phyloP scores from a whole-genome alignment of 805 yeast species.

The Priceomyces fermenticarens region DNA sequence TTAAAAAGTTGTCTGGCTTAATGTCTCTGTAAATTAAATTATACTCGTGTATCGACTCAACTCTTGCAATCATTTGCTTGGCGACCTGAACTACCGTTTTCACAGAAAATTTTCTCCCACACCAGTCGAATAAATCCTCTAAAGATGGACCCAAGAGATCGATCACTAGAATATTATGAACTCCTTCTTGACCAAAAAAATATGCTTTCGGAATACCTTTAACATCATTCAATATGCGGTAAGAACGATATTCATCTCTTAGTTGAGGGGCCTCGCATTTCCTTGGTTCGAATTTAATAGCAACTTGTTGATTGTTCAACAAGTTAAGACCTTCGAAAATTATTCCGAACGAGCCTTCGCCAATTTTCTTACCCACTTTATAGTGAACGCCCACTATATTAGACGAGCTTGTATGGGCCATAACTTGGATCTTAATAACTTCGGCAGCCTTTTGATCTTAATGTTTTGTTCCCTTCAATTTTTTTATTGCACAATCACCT shows the following conservation, averaged over 20 bases:
- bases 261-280: constrained; percentile 97
- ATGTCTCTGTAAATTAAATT: constrained; percentile 94
- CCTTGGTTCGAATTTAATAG: constrained; percentile 95
- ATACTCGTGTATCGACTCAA: constrained; percentile 83
- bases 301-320: constrained; percentile 89
- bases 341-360: constrained; percentile 98
- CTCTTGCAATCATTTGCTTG: constrained; percentile 87
- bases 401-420: constrained; percentile 43
- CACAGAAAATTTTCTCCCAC: constrained; percentile 83
- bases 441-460: too few relatives aligned
- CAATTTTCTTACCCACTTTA: constrained; percentile 94
- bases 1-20: constrained; percentile 94
- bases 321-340: constrained; percentile 93
- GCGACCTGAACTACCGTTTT: constrained; percentile 94
- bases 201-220: constrained; percentile 94
- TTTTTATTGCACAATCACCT: too few relatives aligned
- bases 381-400: constrained; percentile 92
- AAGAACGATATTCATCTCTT: constrained; percentile 95
- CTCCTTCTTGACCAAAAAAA: constrained; percentile 97
- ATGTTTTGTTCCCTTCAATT: too few relatives aligned
- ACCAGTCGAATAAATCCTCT: constrained; percentile 98
- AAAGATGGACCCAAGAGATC: constrained; percentile 93
- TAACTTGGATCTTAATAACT: constrained; percentile 8
- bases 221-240: constrained; percentile 77
- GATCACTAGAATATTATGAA: constrained; percentile 91